These are phyloP conservation scores for Macrolepiota dolichaula DNA, from an alignment of 768 basidiomycete genomes.

Conservation along the genomic window DNA sequence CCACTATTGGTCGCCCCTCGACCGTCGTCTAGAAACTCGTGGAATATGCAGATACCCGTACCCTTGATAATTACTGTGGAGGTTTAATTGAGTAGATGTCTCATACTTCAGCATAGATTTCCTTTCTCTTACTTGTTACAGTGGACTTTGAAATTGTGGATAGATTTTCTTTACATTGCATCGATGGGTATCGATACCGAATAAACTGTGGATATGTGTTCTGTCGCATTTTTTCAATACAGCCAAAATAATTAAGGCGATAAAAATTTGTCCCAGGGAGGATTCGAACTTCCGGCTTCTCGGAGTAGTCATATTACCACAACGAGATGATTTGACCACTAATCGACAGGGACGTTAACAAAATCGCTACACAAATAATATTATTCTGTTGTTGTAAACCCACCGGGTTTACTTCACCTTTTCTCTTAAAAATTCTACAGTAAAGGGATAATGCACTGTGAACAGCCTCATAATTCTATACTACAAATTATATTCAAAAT, in stretches of 20 bases:
- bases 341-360: conserved; percentile 18
- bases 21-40: neutral
- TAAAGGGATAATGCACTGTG: too few species aligned
- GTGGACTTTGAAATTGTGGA: neutral
- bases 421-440: too few species aligned
- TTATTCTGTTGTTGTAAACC: neutral
- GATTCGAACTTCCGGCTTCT: conserved; percentile 22
- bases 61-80: neutral
- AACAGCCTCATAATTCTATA: too few species aligned
- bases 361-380: neutral
- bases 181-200: too few species aligned
- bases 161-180: neutral
- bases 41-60: neutral
- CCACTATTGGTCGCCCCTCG: conserved; percentile 9
- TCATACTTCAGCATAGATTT: conserved; percentile 2
- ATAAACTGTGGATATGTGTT: neutral
- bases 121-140: neutral
- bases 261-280: conserved; percentile 18
- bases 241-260: too few species aligned
- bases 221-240: neutral
- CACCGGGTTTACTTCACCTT: too few species aligned
- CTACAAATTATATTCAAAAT: too few species aligned
- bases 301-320: conserved; percentile 14
- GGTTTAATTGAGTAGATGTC: neutral
- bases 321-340: conserved; percentile 22